These are phyloP conservation scores for Adenanthera pavonina DNA, from an alignment of 306 rosid genomes.

Conservation along the genomic window DNA sequence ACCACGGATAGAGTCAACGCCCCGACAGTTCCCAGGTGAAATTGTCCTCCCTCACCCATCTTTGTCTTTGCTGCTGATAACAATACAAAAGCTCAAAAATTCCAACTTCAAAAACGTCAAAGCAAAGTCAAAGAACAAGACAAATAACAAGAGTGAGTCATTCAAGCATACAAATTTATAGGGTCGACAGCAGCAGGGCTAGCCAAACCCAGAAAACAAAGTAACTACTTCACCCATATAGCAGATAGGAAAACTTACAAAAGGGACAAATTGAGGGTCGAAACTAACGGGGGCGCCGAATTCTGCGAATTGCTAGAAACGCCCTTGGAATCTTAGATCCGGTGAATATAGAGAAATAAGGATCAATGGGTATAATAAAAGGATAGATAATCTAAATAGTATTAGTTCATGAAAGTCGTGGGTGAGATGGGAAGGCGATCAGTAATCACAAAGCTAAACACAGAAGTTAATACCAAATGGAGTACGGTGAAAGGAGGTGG, in stretches of 20 bases:
- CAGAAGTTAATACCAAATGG: not conserved
- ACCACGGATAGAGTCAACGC: slow-evolving; percentile 91
- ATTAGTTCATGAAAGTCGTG: slow-evolving; percentile 10
- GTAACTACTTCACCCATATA: slow-evolving; percentile 26
- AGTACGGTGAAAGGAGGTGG: slow-evolving; percentile 8
- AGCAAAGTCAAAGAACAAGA: slow-evolving; percentile 30
- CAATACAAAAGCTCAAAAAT: slow-evolving; percentile 16
- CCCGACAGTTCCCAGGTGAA: slow-evolving; percentile 89
- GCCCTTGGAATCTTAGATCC: slow-evolving; percentile 41
- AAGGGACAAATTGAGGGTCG: slow-evolving; percentile 6
- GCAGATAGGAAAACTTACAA: not conserved
- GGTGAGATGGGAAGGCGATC: slow-evolving; percentile 23
- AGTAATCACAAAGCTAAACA: slow-evolving; percentile 21
- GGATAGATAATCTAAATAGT: not conserved
- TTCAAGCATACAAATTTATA: slow-evolving; percentile 11
- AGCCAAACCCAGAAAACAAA: slow-evolving; percentile 31
- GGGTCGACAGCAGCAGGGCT: not conserved
- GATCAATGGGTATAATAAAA: not conserved
- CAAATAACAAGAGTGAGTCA: slow-evolving; percentile 7
- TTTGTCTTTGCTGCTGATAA: slow-evolving; percentile 41
- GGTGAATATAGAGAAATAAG: not conserved
- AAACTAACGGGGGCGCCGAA: slow-evolving; percentile 23
- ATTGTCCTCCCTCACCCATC: slow-evolving; percentile 83
- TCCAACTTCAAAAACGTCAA: slow-evolving; percentile 23
- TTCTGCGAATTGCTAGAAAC: slow-evolving; percentile 31